Base-by-base conservation (phyloP, 805 yeast genomes). In the Candida montana region DNA sequence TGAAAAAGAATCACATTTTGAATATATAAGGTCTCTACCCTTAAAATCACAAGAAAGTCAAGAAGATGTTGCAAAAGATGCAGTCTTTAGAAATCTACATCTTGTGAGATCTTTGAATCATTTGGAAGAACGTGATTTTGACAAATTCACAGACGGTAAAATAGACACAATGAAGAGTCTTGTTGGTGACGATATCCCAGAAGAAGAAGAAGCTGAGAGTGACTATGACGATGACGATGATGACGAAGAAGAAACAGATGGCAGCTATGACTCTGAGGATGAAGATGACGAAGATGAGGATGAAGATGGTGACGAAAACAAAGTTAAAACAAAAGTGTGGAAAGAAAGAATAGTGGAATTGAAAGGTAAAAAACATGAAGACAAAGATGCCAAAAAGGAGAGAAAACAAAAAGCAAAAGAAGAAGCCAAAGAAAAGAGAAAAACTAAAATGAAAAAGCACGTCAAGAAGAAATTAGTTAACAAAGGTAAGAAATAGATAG, bases 81-180 rank as follows among this genome's bases (percentile, higher is more conserved):
- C 86, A 41, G 79, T 93, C 6, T 93, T 93, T 63, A 70, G 99
- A 58, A 78, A 90, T 5, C 55, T 83, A 39, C 88, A 85, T 62
- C 64, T 85, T 52, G 87, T 85, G 26, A 71, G 90, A 55, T 80
- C 93, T 42, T 64, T 93, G 66, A 79, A 88, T 64, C 78, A 91
- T 67, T 57, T 90, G 59, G 86, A 93, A 58, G 99, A 93, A 56
- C 72, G 96, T 46, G 99, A 93, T 59, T 87, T 85, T 51, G 81
- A 77, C 36, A 81, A 83, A 53, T 84, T 85, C 50, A 69, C 79
- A 1, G 77, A 79, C 46, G 97, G 96, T 21, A 80, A 86, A 50
- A 83, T 87, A 31, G 88, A 81, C 48, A 81, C 91, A 2, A 68
- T 93, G 48, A 81, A 76, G 42, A 81, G 80, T 39, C 62, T 84